Conservation (phyloP, 1,284 basidiomycete genomes). For the Fomes fomentarius region DNA sequence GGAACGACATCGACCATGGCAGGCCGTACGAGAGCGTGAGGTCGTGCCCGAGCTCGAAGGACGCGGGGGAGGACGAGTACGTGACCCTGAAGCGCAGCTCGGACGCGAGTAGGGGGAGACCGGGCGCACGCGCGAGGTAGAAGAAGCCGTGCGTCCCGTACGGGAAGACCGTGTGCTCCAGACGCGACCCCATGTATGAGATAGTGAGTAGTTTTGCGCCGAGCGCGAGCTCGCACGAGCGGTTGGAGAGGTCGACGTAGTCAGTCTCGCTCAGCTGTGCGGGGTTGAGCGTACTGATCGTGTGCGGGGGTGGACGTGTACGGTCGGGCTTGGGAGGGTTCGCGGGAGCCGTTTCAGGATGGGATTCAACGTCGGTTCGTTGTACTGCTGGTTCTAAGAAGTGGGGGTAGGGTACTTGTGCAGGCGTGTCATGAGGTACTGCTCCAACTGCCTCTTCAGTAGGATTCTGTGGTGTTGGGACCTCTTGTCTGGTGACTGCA, state of each 20-base stretch:
- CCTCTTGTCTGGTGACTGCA: neutral
- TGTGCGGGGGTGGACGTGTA: too few species aligned
- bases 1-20: conserved; percentile 5
- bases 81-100: conserved; percentile 13
- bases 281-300: neutral
- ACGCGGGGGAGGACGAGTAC: neutral
- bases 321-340: too few species aligned
- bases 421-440: too few species aligned
- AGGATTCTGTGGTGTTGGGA: neutral
- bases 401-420: too few species aligned
- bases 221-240: neutral
- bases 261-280: neutral
- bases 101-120: neutral
- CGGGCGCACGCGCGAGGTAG: conserved; percentile 4
- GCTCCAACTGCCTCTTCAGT: neutral
- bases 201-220: neutral
- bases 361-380: too few species aligned
- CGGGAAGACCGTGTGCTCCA: conserved; percentile 13
- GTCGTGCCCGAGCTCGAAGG: conserved; percentile 9
- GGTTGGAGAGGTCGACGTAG: neutral
- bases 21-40: neutral
- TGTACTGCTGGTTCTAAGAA: too few species aligned
- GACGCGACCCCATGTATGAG: neutral
- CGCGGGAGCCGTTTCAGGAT: too few species aligned
- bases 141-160: conserved; percentile 13